Percentiles rank a stretch among this genome's conserved stretches.
Conservation (phyloP, 2,329 filamentous ascomycete genomes). For the Arthrobotrys megalospora region DNA sequence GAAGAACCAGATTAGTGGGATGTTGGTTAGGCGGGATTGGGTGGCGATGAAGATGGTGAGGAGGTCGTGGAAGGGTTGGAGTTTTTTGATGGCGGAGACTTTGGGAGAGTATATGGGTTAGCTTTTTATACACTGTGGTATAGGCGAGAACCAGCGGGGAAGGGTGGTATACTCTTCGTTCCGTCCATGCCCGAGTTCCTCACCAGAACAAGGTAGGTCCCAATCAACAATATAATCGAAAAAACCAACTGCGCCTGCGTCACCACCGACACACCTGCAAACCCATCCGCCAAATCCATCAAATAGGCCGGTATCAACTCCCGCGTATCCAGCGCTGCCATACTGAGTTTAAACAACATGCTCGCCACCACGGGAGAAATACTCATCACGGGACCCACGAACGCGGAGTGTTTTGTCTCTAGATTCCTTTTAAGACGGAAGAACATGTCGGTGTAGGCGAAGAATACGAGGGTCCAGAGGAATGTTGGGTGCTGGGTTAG, state of each 20-base stretch:
- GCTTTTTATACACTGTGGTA: background rate
- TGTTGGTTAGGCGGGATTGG: slow-evolving; percentile 86
- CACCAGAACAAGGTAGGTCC: slow-evolving; percentile 68
- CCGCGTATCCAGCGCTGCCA: slow-evolving; percentile 88
- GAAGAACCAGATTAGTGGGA: slow-evolving; percentile 86
- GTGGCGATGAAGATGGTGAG: slow-evolving; percentile 85
- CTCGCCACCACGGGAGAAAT: slow-evolving; percentile 72
- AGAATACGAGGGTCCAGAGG: slow-evolving; percentile 81
- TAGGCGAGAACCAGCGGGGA: background rate
- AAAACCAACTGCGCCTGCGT: slow-evolving; percentile 68
- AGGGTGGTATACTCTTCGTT: slow-evolving; percentile 4
- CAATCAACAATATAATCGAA: slow-evolving; percentile 63
- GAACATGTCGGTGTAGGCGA: slow-evolving; percentile 77
- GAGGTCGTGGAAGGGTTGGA: slow-evolving; percentile 74
- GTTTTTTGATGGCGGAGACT: slow-evolving; percentile 16
- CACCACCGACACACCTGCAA: slow-evolving; percentile 69
- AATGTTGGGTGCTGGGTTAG: slow-evolving; percentile 76
- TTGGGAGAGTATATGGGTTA: background rate
- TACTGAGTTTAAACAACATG: slow-evolving; percentile 88
- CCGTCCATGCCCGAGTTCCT: slow-evolving; percentile 10
- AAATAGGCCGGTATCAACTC: slow-evolving; percentile 75
- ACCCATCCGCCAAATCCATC: slow-evolving; percentile 67
- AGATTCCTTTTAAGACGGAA: slow-evolving; percentile 69
- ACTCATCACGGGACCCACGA: slow-evolving; percentile 68
- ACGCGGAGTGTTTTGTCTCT: slow-evolving; percentile 68